phyloP scores from a whole-genome alignment of 2,329 filamentous ascomycete genomes.

The Pyrenophora graminea region DNA sequence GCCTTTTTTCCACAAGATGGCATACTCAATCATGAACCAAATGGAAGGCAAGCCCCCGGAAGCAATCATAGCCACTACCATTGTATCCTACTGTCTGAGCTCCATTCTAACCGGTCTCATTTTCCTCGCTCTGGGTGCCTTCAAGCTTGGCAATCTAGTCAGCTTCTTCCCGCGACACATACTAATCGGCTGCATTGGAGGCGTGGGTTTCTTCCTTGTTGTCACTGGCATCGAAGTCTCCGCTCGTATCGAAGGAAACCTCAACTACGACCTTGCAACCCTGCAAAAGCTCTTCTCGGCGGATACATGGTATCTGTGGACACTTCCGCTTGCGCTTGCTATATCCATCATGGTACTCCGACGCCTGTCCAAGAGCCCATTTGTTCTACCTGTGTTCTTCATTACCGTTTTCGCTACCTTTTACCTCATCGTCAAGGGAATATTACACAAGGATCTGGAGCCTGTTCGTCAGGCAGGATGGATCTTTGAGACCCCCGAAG shows the following conservation, averaged over 20 bases:
- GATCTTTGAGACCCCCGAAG: slow-evolving; percentile 87
- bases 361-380: slow-evolving; percentile 76
- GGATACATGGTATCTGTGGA: slow-evolving; percentile 82
- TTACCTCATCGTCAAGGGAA: slow-evolving; percentile 73
- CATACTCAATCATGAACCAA: slow-evolving; percentile 76
- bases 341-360: slow-evolving; percentile 77
- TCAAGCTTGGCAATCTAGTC: slow-evolving; percentile 86
- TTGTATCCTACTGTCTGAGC: slow-evolving; percentile 86
- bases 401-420: slow-evolving; percentile 75
- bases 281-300: slow-evolving; percentile 72
- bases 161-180: slow-evolving; percentile 98
- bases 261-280: slow-evolving; percentile 80
- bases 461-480: slow-evolving; percentile 75
- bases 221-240: slow-evolving; percentile 93
- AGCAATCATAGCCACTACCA: slow-evolving; percentile 90
- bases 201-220: slow-evolving; percentile 92
- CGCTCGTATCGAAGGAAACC: slow-evolving; percentile 80
- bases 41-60: slow-evolving; percentile 82
- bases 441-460: slow-evolving; percentile 69
- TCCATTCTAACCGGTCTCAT: slow-evolving; percentile 88
- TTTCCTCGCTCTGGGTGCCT: slow-evolving; percentile 88
- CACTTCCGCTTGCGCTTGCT: slow-evolving; percentile 75
- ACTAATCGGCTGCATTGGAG: slow-evolving; percentile 93
- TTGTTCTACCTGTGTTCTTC: slow-evolving; percentile 86
- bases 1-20: slow-evolving; percentile 99